A percentile compares a stretch with the other conserved stretches of the same genome.
Evolutionary conservation across 2,329 filamentous ascomycete species (phyloP).

Genomic region (Fusarium coicis): DNA sequence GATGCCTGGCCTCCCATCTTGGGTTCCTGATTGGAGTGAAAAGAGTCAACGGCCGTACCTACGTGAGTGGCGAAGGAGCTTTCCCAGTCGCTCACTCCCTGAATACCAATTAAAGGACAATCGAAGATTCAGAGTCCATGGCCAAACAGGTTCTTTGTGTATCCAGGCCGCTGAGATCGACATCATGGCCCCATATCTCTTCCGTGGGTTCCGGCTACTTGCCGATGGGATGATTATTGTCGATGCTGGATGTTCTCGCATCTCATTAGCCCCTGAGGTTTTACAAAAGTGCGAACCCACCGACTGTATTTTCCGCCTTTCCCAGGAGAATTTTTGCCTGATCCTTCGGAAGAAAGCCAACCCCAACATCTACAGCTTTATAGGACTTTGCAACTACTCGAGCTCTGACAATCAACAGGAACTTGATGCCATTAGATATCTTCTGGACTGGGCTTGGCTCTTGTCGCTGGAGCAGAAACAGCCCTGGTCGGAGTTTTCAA

Average conservation of each 20-base stretch:
- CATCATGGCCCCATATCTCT: neutral
- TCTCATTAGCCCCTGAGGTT: neutral
- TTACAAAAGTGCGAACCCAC: neutral
- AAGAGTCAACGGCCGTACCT: neutral
- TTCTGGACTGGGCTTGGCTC: neutral
- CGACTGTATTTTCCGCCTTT: neutral
- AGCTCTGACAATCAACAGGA: rapidly evolving
- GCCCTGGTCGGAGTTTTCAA: neutral
- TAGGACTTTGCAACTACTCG: neutral
- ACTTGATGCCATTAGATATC: neutral
- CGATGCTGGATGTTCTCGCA: rapidly evolving
- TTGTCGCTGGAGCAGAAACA: rapidly evolving
- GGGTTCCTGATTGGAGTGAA: neutral
- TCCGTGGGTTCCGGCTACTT: rapidly evolving
- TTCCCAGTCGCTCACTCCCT: too few species aligned
- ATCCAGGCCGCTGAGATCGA: neutral
- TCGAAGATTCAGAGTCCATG: neutral
- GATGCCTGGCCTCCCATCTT: neutral
- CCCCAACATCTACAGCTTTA: rapidly evolving
- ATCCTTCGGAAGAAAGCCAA: neutral
- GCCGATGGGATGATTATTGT: neutral
- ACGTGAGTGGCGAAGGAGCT: neutral
- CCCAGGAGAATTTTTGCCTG: neutral
- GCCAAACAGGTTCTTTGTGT: neutral
- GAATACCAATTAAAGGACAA: too few species aligned